Conservation (phyloP, 371 early-diverging fungal genomes). For the Mucor indicus region DNA sequence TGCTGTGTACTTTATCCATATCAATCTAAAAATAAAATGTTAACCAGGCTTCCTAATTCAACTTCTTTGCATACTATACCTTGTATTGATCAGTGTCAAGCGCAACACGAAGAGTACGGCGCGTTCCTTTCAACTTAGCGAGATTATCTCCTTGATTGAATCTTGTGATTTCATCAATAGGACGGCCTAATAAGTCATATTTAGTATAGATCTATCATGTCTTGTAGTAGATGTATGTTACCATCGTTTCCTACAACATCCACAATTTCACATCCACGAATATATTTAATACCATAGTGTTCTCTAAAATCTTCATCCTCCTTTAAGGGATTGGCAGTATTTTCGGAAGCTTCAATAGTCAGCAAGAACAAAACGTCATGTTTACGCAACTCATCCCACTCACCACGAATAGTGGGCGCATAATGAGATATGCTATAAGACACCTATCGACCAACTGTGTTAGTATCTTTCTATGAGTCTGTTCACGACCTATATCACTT, state of each 20-base stretch:
- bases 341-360: slow-evolving; percentile 64
- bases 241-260: slow-evolving; percentile 77
- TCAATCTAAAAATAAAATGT: slow-evolving; percentile 40
- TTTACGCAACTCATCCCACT: slow-evolving; percentile 86
- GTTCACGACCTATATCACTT: no score
- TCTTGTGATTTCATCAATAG: slow-evolving; percentile 54
- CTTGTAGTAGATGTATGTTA: no score
- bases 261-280: slow-evolving; percentile 87
- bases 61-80: no score
- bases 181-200: slow-evolving; percentile 39
- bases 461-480: not conserved
- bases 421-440: slow-evolving; percentile 61
- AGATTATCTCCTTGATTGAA: slow-evolving; percentile 41
- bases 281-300: slow-evolving; percentile 72
- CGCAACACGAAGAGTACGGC: slow-evolving; percentile 72
- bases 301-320: slow-evolving; percentile 55
- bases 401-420: slow-evolving; percentile 67
- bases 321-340: slow-evolving; percentile 37
- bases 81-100: slow-evolving; percentile 89
- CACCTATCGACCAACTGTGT: slow-evolving; percentile 18
- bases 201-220: not conserved
- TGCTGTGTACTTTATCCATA: slow-evolving; percentile 21
- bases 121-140: slow-evolving; percentile 44
- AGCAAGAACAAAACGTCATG: slow-evolving; percentile 84
- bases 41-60: no score